These are phyloP conservation scores for Guyanaporus albipodus DNA, from an alignment of 768 basidiomycete species.

Conservation along the genomic window DNA sequence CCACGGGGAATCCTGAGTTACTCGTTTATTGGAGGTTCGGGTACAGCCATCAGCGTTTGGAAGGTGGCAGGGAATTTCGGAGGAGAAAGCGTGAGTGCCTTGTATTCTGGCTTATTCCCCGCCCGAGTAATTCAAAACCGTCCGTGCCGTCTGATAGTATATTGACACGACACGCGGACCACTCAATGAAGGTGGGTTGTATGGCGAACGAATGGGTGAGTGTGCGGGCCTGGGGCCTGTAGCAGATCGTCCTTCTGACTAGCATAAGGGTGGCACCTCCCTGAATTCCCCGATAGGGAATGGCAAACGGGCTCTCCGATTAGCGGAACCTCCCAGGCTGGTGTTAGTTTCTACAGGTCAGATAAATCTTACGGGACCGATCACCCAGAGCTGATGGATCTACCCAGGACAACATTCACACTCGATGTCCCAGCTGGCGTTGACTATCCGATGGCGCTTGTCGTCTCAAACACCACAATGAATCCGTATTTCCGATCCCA, in stretches of 20 bases:
- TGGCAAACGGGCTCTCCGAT: slow-evolving; percentile 45
- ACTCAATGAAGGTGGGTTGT: slow-evolving; percentile 59
- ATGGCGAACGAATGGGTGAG: slow-evolving; percentile 47
- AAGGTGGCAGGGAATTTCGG: slow-evolving; percentile 50
- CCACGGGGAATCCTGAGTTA: slow-evolving; percentile 49
- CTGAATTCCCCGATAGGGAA: slow-evolving; percentile 44
- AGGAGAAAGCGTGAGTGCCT: slow-evolving; percentile 38
- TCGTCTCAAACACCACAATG: slow-evolving; percentile 42
- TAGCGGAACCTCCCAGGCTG: slow-evolving; percentile 38
- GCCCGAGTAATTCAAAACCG: not conserved
- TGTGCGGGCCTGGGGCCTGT: not conserved
- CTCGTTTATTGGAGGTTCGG: slow-evolving; percentile 39
- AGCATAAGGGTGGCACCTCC: slow-evolving; percentile 50
- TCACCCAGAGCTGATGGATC: not conserved
- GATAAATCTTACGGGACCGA: not conserved
- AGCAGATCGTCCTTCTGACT: slow-evolving; percentile 1
- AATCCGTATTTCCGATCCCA: slow-evolving; percentile 40
- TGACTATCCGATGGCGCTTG: slow-evolving; percentile 46
- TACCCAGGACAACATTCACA: slow-evolving; percentile 33
- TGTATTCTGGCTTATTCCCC: not conserved
- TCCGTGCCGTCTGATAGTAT: slow-evolving; percentile 30
- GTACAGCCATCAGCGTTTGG: slow-evolving; percentile 40
- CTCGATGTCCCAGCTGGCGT: slow-evolving; percentile 42
- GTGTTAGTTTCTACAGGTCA: slow-evolving; percentile 48
- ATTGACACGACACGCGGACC: slow-evolving; percentile 48